phyloP scores from a whole-genome alignment of 2,329 filamentous ascomycete species.

The Diplodia scrobiculata region DNA sequence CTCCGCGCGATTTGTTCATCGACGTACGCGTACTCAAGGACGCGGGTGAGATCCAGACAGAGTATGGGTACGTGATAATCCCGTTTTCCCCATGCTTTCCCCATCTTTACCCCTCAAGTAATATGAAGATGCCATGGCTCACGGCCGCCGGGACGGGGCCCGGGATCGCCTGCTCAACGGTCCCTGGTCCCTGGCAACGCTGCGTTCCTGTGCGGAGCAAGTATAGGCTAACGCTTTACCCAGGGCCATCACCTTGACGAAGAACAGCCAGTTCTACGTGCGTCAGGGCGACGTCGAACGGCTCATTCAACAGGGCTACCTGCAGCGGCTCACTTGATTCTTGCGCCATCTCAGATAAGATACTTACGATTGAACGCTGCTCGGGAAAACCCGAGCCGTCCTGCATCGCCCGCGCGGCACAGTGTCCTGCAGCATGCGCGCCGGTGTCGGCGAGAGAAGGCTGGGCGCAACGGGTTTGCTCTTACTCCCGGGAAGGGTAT shows the following conservation, averaged over 20 bases:
- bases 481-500: slow-evolving; percentile 1
- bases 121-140: slow-evolving; percentile 9
- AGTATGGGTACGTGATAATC: slow-evolving; percentile 76
- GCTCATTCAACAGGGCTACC: slow-evolving; percentile 88
- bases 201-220: neutral
- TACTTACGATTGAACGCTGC: neutral
- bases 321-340: slow-evolving; percentile 70
- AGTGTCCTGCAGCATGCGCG: neutral
- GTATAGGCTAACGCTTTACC: slow-evolving; percentile 2
- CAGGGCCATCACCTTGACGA: slow-evolving; percentile 91
- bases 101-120: slow-evolving; percentile 27
- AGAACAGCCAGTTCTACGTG: slow-evolving; percentile 98
- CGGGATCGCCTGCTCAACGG: neutral
- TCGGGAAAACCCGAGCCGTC: neutral
- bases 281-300: slow-evolving; percentile 93
- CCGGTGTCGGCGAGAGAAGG: neutral
- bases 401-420: neutral
- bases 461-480: neutral
- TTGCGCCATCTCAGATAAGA: neutral
- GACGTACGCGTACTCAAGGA: slow-evolving; percentile 95
- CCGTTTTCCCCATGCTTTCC: neutral
- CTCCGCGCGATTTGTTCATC: slow-evolving; percentile 93
- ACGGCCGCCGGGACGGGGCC: neutral
- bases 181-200: neutral
- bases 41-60: slow-evolving; percentile 96